Conservation (phyloP, 202 grass and related monocot genomes). For the Schoenoplectus triqueter region DNA sequence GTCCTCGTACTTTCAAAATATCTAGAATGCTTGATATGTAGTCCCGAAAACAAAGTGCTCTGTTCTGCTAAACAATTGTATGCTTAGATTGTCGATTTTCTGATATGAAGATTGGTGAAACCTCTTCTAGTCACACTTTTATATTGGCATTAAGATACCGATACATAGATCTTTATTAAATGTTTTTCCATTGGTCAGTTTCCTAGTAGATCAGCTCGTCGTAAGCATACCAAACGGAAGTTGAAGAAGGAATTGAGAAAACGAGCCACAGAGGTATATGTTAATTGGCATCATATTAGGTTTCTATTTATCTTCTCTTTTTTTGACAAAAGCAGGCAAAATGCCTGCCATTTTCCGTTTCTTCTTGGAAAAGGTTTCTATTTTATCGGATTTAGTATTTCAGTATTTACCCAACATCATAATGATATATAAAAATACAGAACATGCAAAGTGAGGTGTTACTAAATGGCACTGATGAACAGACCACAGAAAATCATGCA, state of each 20-base stretch:
- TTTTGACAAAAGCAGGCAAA: too few relatives aligned
- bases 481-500: constrained; percentile 46
- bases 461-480: constrained; percentile 40
- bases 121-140: not conserved
- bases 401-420: constrained; percentile 29
- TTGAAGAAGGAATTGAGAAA: constrained; percentile 41
- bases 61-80: constrained; percentile 5
- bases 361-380: not conserved
- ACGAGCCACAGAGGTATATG: constrained; percentile 52
- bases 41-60: constrained; percentile 6
- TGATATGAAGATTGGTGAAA: constrained; percentile 2
- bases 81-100: not conserved
- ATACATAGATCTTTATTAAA: constrained; percentile 35
- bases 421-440: constrained; percentile 34
- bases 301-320: too few relatives aligned
- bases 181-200: constrained; percentile 49
- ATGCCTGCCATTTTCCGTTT: too few relatives aligned
- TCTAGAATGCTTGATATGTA: not conserved
- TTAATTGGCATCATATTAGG: constrained; percentile 31
- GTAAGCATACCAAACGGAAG: constrained; percentile 60
- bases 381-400: constrained; percentile 30
- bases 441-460: constrained; percentile 43
- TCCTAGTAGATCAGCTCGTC: constrained; percentile 62
- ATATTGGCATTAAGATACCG: constrained; percentile 1
- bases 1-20: not conserved